These are phyloP conservation scores for Fragaria nilgerrensis DNA, from an alignment of 306 rosid species.

Conservation along the genomic window DNA sequence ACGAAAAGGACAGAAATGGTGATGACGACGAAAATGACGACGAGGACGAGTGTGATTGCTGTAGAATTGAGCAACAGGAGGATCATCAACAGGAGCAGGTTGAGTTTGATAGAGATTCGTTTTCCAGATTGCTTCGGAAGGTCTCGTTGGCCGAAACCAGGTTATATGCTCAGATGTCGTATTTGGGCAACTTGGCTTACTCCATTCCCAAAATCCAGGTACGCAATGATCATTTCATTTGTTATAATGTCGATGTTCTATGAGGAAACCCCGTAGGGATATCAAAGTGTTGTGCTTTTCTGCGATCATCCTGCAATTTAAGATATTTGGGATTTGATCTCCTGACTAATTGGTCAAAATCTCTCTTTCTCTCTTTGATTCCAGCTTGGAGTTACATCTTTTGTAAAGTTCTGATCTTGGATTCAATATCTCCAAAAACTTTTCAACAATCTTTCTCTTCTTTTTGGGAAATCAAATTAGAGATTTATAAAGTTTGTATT, in stretches of 20 bases:
- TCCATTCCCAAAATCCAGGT: conserved; percentile 73
- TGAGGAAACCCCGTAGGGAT: background rate
- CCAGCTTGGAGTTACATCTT: background rate
- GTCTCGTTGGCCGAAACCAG: conserved; percentile 77
- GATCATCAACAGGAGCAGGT: conserved; percentile 37
- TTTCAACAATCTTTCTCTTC: background rate
- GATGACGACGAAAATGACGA: conserved; percentile 20
- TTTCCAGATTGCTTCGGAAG: conserved; percentile 69
- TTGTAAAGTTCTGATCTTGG: conserved; percentile 8
- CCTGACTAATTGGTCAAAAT: background rate
- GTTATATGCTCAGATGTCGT: conserved; percentile 80
- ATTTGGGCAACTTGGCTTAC: conserved; percentile 80
- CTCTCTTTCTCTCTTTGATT: background rate
- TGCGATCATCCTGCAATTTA: background rate
- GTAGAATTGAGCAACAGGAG: conserved; percentile 40
- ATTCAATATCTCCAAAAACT: background rate
- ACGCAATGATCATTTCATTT: background rate
- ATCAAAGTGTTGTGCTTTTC: background rate
- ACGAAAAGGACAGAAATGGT: background rate
- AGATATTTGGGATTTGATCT: background rate
- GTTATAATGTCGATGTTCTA: background rate
- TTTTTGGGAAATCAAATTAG: background rate
- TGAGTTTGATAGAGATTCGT: conserved; percentile 61
- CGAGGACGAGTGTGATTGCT: conserved; percentile 39
- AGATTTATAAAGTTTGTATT: background rate